phyloP scores from a whole-genome alignment of 345 rosid genomes.

The Sonneratia alba region DNA sequence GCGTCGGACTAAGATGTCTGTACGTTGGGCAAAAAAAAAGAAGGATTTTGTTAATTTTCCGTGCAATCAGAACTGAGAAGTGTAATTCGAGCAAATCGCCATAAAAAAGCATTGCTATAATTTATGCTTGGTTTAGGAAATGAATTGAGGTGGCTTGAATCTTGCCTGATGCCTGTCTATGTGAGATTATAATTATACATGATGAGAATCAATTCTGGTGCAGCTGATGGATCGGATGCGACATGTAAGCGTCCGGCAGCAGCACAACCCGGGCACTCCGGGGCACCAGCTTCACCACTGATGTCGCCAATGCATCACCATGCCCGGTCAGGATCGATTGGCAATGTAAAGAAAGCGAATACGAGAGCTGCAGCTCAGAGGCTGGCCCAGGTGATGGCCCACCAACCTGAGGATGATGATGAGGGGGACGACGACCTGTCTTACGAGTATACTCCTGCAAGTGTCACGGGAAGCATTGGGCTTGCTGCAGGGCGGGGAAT shows the following conservation, averaged over 20 bases:
- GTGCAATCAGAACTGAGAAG: not conserved
- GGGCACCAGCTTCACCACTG: conserved; percentile 39
- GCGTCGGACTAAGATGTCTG: not conserved
- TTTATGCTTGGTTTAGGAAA: too few species aligned
- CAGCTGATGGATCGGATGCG: conserved; percentile 50
- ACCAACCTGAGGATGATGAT: conserved; percentile 19
- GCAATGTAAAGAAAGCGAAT: conserved; percentile 55
- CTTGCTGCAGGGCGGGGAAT: conserved; percentile 27
- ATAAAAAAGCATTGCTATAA: too few species aligned
- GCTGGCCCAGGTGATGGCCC: conserved; percentile 18
- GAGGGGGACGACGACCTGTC: conserved; percentile 15
- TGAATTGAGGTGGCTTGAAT: too few species aligned
- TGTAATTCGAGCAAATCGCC: too few species aligned
- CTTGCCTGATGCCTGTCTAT: too few species aligned
- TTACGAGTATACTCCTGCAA: conserved; percentile 17
- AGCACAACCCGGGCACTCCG: conserved; percentile 26
- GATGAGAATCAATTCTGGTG: not conserved
- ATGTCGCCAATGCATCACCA: conserved; percentile 41
- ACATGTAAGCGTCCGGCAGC: conserved; percentile 31
- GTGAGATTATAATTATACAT: too few species aligned
- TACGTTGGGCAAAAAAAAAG: not conserved
- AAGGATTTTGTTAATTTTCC: not conserved
- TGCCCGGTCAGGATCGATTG: conserved; percentile 53
- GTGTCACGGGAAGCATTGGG: conserved; percentile 18
- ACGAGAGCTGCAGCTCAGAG: conserved; percentile 77